phyloP scores from a whole-genome alignment of 1,139 yeast genomes.

The Hansenula lynferdii region DNA sequence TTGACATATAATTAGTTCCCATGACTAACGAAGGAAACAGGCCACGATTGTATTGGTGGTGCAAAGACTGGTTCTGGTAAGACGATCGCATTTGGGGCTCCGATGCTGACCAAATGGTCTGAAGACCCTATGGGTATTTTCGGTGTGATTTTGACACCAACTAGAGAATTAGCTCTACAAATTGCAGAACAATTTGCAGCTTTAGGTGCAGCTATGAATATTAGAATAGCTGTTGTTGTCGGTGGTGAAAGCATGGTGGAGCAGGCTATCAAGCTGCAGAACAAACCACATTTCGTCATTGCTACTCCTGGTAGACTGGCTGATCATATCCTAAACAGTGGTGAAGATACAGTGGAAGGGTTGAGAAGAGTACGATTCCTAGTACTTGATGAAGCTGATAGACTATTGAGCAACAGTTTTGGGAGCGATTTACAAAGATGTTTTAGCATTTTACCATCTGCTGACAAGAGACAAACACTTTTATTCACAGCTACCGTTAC shows the following conservation, averaged over 20 bases:
- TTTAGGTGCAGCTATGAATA: constrained; percentile 83
- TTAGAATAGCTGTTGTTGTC: constrained; percentile 74
- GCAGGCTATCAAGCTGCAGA: constrained; percentile 78
- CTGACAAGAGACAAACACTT: constrained; percentile 76
- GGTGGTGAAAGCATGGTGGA: constrained; percentile 94
- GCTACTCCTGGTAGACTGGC: constrained; percentile 99
- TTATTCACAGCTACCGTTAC: constrained; percentile 96
- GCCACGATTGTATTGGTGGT: constrained; percentile 94
- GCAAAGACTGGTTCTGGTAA: constrained; percentile 99
- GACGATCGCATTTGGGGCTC: constrained; percentile 95
- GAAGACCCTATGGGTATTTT: constrained; percentile 91
- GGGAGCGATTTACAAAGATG: constrained; percentile 75
- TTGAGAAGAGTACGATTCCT: constrained; percentile 70
- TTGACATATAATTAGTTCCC: background rate
- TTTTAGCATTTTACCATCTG: constrained; percentile 62
- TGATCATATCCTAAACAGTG: constrained; percentile 83
- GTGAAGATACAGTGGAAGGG: constrained; percentile 83
- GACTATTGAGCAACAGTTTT: constrained; percentile 79
- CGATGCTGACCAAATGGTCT: constrained; percentile 92
- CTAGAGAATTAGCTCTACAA: constrained; percentile 92
- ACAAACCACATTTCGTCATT: constrained; percentile 87
- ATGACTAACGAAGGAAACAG: constrained; percentile 8
- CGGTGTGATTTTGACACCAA: constrained; percentile 89
- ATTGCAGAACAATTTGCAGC: constrained; percentile 97
- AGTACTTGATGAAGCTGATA: constrained; percentile 96